These are phyloP conservation scores for Alternaria rosae DNA, from an alignment of 2,329 filamentous ascomycete species.

Conservation along the genomic window DNA sequence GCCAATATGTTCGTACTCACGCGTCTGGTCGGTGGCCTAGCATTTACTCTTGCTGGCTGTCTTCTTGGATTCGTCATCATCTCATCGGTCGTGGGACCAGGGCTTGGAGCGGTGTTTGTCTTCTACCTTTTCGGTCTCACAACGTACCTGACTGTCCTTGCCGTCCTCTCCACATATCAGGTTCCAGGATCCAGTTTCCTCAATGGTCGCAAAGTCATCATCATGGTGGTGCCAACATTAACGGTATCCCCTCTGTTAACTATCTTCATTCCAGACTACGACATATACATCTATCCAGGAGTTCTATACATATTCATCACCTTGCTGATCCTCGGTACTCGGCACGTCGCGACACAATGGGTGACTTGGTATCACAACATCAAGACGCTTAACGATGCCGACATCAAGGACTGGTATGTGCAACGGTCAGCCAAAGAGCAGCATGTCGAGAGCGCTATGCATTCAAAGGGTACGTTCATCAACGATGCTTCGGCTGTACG, in stretches of 20 bases:
- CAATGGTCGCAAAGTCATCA: constrained; percentile 65
- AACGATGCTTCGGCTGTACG: background rate
- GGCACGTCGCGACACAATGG: constrained; percentile 65
- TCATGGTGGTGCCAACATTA: constrained; percentile 63
- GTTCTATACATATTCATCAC: constrained; percentile 63
- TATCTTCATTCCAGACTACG: constrained; percentile 60
- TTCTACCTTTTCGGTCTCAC: constrained; percentile 66
- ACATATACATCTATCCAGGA: constrained; percentile 64
- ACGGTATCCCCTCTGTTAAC: constrained; percentile 65
- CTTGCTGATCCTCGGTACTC: constrained; percentile 60
- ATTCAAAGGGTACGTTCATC: constrained; percentile 22
- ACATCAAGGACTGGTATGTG: constrained; percentile 60
- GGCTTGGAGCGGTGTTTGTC: constrained; percentile 64
- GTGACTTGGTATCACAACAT: constrained; percentile 64
- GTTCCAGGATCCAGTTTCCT: constrained; percentile 63
- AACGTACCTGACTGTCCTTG: constrained; percentile 66
- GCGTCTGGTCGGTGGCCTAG: constrained; percentile 60
- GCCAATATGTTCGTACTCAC: constrained; percentile 64
- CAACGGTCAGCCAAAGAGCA: constrained; percentile 36
- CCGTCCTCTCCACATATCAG: constrained; percentile 54
- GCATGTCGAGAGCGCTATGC: background rate
- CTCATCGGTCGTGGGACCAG: constrained; percentile 51
- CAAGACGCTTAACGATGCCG: constrained; percentile 58
- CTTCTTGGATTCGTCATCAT: constrained; percentile 62
- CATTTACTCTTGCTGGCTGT: constrained; percentile 60